These are phyloP conservation scores for Vicia villosa DNA, from an alignment of 306 rosid species.

Conservation along the genomic window DNA sequence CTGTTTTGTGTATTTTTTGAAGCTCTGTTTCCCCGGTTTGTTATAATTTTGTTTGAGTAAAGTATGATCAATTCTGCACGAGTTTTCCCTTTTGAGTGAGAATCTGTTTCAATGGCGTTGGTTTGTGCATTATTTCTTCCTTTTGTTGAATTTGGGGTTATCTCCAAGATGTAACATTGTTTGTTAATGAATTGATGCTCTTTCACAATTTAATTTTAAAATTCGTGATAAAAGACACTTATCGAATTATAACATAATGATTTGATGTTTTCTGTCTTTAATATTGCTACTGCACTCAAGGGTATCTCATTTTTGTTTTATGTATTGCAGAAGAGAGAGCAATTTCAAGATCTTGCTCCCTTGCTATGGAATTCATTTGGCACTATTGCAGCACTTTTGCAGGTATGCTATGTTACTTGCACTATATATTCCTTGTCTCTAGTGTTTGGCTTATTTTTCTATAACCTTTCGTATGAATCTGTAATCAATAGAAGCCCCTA, in stretches of 20 bases:
- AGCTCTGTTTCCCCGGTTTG: not conserved
- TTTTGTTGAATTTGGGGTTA: slow-evolving; percentile 1
- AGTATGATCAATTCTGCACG: not conserved
- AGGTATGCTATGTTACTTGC: slow-evolving; percentile 45
- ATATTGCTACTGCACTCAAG: slow-evolving; percentile 41
- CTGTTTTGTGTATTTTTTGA: not conserved
- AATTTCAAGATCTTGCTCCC: slow-evolving; percentile 95
- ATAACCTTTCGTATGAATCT: slow-evolving; percentile 10
- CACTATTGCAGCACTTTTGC: slow-evolving; percentile 89
- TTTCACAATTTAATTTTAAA: not conserved
- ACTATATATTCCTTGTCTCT: slow-evolving; percentile 19
- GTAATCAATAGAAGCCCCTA: not conserved
- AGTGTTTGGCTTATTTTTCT: slow-evolving; percentile 27
- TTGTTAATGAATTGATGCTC: not conserved
- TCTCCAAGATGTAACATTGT: not conserved
- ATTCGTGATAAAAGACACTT: not conserved
- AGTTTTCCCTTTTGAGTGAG: not conserved
- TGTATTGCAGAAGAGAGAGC: slow-evolving; percentile 79
- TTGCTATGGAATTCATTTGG: slow-evolving; percentile 97
- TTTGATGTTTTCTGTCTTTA: slow-evolving; percentile 46
- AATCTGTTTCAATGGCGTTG: not conserved
- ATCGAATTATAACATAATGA: slow-evolving; percentile 38
- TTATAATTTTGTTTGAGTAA: not conserved
- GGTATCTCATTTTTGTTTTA: slow-evolving; percentile 30
- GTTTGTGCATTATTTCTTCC: not conserved